Conservation (phyloP, 192 early-diverging fungal species). For the Funneliformis geosporum region DNA sequence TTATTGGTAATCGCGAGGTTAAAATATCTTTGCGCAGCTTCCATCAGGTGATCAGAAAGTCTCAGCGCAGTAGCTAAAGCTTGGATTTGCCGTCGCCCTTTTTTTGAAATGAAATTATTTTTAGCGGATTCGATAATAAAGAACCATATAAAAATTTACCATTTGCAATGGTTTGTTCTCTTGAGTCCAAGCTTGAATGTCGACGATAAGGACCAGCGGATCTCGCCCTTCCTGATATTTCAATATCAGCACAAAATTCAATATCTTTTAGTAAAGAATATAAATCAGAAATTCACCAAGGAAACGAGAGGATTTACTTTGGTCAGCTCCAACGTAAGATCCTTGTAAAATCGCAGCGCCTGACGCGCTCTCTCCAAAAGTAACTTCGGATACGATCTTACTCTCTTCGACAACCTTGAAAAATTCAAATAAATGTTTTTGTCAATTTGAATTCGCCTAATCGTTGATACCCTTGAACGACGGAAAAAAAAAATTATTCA, state of each 20-base stretch:
- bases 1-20: slow-evolving; percentile 78
- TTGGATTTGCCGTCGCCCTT: slow-evolving; percentile 72
- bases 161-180: slow-evolving; percentile 69
- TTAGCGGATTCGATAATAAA: no score
- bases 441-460: no score
- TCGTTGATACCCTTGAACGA: no score
- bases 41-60: slow-evolving; percentile 73
- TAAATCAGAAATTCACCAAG: neutral
- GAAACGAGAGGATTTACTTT: slow-evolving; percentile 39
- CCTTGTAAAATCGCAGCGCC: slow-evolving; percentile 85
- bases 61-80: slow-evolving; percentile 70
- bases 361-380: slow-evolving; percentile 82
- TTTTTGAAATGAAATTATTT: slow-evolving; percentile 5
- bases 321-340: slow-evolving; percentile 67
- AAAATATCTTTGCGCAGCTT: slow-evolving; percentile 82
- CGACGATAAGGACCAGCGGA: slow-evolving; percentile 47
- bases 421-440: neutral
- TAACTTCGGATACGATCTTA: slow-evolving; percentile 87
- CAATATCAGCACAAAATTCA: neutral
- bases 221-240: slow-evolving; percentile 42
- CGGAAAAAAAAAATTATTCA: no score
- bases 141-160: slow-evolving; percentile 37
- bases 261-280: neutral
- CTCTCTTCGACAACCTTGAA: slow-evolving; percentile 88
- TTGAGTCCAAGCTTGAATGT: slow-evolving; percentile 58